Evolutionary conservation across 164 flowering plant species (phyloP), one percentile per base, ranked within the genome.

Genomic region (Umbellularia californica): DNA sequence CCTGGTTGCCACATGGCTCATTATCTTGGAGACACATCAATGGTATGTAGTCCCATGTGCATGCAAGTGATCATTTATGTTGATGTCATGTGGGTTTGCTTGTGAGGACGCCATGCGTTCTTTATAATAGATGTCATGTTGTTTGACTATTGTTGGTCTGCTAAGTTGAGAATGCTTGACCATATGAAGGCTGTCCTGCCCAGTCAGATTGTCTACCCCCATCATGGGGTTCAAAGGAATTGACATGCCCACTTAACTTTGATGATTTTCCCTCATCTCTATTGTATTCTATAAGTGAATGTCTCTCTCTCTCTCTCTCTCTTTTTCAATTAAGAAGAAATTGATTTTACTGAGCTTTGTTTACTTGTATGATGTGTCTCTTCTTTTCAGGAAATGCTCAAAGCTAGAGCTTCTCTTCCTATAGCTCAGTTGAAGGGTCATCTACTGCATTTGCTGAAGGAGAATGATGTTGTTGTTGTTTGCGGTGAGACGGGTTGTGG

Each of bases 401-500:
- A 81, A 77, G 75, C 82, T 65, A 87, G 98, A 84, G 83, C 89
- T 75, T 74, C 85, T 69, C 98, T 94, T 85, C 98, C 98, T 24
- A 87, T 94, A 75, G 84, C 94, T 71, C 83, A 83, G 65, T 63
- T 87, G 84, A 91, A 85, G 80, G 80, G 79, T 78, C 86, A 86
- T 50, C 85, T 91, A 68, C 72, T 92, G 76, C 81, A 79, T 17
- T 75, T 81, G 69, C 78, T 94, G 81, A 85, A 90, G 81, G 87
- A 88, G 77, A 88, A 87, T 76, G 79, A 88, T 85, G 96, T 90
- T 80, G 81, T 91, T 69, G 96, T 92, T 75, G 89, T 92, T 77
- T 91, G 92, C 81, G 97, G 98, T 30, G 98, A 94, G 85, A 94
- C 98, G 64, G 98, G 98, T 74, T 92, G 92, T 79, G 98, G 98